Evolutionary conservation across 495 filamentous ascomycete species (phyloP).

Genomic region (Talaromyces wortmannii): DNA sequence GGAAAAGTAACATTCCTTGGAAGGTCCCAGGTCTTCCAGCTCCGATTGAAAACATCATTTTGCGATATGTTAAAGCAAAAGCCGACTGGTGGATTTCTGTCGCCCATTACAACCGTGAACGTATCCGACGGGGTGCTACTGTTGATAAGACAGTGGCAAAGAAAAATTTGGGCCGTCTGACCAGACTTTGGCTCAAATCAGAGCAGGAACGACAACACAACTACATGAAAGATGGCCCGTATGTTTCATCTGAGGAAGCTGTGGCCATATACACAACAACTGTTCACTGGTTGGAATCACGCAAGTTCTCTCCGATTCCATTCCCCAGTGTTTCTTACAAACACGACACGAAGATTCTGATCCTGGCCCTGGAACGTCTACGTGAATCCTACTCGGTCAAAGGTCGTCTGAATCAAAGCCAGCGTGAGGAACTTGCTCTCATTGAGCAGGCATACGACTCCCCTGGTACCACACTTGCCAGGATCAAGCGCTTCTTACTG

Average conservation of each 20-base stretch:
- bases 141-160: slow-evolving; percentile 99
- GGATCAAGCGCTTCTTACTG: slow-evolving; percentile 96
- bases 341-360: slow-evolving; percentile 98
- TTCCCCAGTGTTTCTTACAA: slow-evolving; percentile 99
- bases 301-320: slow-evolving; percentile 97
- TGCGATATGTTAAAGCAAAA: slow-evolving; percentile 97
- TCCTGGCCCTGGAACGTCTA: slow-evolving; percentile 88
- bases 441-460: slow-evolving; percentile 99
- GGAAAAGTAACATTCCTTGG: slow-evolving; percentile 99
- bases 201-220: slow-evolving; percentile 99
- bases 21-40: slow-evolving; percentile 95
- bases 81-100: slow-evolving; percentile 99
- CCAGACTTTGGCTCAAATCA: slow-evolving; percentile 93
- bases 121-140: slow-evolving; percentile 90
- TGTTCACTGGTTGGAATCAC: slow-evolving; percentile 97
- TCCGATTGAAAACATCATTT: slow-evolving; percentile 96
- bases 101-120: slow-evolving; percentile 96
- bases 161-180: slow-evolving; percentile 96
- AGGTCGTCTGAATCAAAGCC: slow-evolving; percentile 92
- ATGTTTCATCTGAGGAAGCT: slow-evolving; percentile 96
- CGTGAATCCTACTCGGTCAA: slow-evolving; percentile 98
- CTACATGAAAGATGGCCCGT: slow-evolving; percentile 98
- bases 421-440: slow-evolving; percentile 92
- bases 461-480: slow-evolving; percentile 88
- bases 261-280: slow-evolving; percentile 98